Evolutionary conservation across 176 grass and related monocot species (phyloP).

Genomic region (Oryza nivara): DNA sequence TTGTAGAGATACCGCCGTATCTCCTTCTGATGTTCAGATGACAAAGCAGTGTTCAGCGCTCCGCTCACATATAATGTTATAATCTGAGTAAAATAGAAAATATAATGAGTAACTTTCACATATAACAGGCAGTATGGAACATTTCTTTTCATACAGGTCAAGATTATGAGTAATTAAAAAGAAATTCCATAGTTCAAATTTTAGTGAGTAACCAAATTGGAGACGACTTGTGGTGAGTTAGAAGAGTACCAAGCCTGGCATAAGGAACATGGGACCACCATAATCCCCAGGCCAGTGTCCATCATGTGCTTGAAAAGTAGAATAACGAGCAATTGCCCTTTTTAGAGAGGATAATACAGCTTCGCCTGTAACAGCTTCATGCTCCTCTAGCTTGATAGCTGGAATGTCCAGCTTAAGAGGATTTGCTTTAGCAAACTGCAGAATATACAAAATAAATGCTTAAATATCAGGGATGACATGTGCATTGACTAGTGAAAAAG

Average conservation of each 20-base stretch:
- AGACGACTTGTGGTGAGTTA: not conserved
- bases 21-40: constrained; percentile 75
- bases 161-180: not conserved
- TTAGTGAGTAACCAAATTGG: not conserved
- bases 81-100: constrained; percentile 55
- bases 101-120: constrained; percentile 22
- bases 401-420: constrained; percentile 68
- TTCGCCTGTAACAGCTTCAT: constrained; percentile 79
- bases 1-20: constrained; percentile 90
- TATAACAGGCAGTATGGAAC: not conserved
- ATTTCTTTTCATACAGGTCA: not conserved
- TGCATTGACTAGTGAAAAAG: not conserved
- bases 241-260: constrained; percentile 80
- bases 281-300: constrained; percentile 91
- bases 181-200: not conserved
- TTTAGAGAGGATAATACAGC: constrained; percentile 54
- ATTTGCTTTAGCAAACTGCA: constrained; percentile 79
- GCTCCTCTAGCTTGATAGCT: constrained; percentile 59
- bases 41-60: constrained; percentile 71
- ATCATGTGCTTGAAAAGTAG: constrained; percentile 84
- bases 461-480: not conserved
- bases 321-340: constrained; percentile 61
- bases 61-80: constrained; percentile 70
- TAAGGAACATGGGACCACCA: constrained; percentile 86
- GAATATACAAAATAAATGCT: constrained; percentile 3